Base-by-base conservation (phyloP, 352 stramenopile species). In the Globisporangium spiculum region DNA sequence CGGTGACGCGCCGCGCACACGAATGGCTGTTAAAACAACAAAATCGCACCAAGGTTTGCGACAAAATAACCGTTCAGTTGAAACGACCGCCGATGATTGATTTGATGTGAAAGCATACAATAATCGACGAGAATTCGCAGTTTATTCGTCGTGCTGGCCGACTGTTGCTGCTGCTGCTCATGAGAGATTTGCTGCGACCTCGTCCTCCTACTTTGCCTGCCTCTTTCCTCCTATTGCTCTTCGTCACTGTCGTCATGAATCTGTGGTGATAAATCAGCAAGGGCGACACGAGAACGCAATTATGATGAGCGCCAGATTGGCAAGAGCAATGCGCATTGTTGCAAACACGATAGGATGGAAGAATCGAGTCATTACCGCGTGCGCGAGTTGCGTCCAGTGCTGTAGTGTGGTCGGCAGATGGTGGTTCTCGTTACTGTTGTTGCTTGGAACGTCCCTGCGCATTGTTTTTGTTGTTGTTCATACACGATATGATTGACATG, bases 401-500 rank as follows among this genome's bases (percentile, higher is more conserved):
- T 77, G 65, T 55, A 92, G 55, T 22, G 86, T 80, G 14, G 77
- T 61, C 0, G 80, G 77, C 0, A 92, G 68, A 58, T 88, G 79
- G 48, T 79, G 73, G 58, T 71, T 73, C 67, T 86, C 80, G 32
- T 77, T 78, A 1, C 78, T 88, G 36, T 72, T 79, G 67, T 83
- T 74, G 74, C 80, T 81, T 14, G 81, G 74, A 30, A 90, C 80
- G 50, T 90, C 71, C 83, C 83, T 91, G 52, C 46, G 38, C 7
- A 52, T 38, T 63, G 34, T 22, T 66, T 58, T 22, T 44, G 22
- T 38, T 63, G 34, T 18, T 66, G 55, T 22, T 44, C 50, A 61
- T 3, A 38, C 16, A 48, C 48, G 20, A 38, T 18, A 60, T 27
- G 32, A 60, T n/a, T 26, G 5, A 22, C 14, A 36, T 32, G 12